Evolutionary conservation across 2,329 filamentous ascomycete genomes (phyloP).

Genomic region (Escovopsis weberi): DNA sequence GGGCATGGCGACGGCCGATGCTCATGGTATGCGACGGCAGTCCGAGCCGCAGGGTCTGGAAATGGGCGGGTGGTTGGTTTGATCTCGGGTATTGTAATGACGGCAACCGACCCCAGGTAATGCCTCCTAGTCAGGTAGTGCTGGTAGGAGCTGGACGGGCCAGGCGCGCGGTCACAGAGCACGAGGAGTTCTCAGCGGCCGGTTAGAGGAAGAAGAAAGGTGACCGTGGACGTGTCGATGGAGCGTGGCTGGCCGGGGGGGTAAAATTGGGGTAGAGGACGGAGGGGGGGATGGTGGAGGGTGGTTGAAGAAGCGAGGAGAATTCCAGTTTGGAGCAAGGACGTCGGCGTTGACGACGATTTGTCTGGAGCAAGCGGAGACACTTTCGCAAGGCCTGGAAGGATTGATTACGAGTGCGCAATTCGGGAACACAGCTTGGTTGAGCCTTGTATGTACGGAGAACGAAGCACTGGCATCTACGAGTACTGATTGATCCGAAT

Average conservation of each 20-base stretch:
- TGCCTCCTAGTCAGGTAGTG: too few species aligned
- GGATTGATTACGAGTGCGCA: too few species aligned
- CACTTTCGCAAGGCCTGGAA: too few species aligned
- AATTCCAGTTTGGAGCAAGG: too few species aligned
- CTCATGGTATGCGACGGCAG: constrained; percentile 22
- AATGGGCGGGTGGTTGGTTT: constrained; percentile 1
- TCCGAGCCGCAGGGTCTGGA: constrained; percentile 7
- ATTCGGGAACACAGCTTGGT: too few species aligned
- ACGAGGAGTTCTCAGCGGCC: constrained; percentile 2
- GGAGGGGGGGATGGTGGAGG: too few species aligned
- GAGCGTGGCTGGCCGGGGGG: not conserved
- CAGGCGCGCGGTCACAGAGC: constrained; percentile 4
- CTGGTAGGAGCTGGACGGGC: constrained; percentile 1
- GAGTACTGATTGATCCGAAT: too few species aligned
- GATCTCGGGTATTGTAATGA: not conserved
- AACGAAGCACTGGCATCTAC: too few species aligned
- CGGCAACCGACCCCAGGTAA: not conserved
- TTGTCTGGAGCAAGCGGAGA: too few species aligned
- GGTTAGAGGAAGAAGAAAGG: not conserved
- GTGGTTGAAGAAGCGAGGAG: too few species aligned
- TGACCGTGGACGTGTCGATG: not conserved
- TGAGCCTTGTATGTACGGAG: too few species aligned
- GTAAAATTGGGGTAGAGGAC: not conserved
- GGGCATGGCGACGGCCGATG: constrained; percentile 33
- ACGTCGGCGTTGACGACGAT: too few species aligned